Conservation (phyloP, 345 rosid genomes). For the Orychophragmus violaceus region DNA sequence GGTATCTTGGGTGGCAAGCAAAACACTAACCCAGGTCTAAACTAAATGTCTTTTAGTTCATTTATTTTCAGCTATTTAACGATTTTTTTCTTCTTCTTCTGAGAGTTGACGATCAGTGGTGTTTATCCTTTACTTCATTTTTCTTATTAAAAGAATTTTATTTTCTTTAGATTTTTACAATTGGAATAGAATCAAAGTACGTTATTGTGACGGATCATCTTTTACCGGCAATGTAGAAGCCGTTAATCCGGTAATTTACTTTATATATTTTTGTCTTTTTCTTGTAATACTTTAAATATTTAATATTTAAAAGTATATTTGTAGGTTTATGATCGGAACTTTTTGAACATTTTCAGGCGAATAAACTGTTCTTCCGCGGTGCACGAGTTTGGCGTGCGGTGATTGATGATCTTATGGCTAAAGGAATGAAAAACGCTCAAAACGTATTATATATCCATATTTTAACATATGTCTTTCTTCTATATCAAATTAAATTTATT, state of each 20-base stretch:
- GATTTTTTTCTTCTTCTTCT: no score
- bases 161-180: conserved; percentile 56
- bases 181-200: conserved; percentile 85
- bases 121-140: not conserved
- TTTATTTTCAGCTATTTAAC: not conserved
- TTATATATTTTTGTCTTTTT: not conserved
- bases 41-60: not conserved
- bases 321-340: not conserved
- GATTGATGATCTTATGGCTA: conserved; percentile 61
- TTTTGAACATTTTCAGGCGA: conserved; percentile 44
- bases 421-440: conserved; percentile 80
- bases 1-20: conserved; percentile 65
- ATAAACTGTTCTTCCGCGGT: conserved; percentile 77
- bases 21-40: conserved; percentile 64
- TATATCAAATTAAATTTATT: not conserved
- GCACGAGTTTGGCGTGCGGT: conserved; percentile 66
- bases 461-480: not conserved
- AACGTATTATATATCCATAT: conserved; percentile 37
- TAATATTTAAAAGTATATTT: not conserved
- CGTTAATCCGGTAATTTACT: conserved; percentile 55
- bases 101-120: not conserved
- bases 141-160: not conserved
- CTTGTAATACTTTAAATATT: not conserved
- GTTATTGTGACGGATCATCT: conserved; percentile 91
- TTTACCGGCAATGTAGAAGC: conserved; percentile 74